A percentile compares a stretch with the other conserved stretches of the same genome.
phyloP scores from a whole-genome alignment of 441 rosid species.

The Eruca vesicaria region DNA sequence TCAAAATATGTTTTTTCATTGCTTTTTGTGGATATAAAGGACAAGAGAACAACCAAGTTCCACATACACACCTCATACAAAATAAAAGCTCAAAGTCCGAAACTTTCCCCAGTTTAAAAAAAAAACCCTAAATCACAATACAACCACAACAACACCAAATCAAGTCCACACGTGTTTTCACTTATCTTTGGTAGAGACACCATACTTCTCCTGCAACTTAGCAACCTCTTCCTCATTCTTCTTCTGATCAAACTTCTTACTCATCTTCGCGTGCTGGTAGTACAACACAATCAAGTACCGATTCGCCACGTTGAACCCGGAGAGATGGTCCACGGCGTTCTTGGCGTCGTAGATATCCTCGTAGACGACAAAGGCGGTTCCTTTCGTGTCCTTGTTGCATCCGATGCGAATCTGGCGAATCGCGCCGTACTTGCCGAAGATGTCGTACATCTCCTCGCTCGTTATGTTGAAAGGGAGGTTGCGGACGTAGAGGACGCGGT shows the following conservation, averaged over 20 bases:
- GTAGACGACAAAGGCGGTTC: constrained; percentile 90
- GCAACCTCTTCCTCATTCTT: constrained; percentile 91
- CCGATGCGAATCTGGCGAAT: constrained; percentile 95
- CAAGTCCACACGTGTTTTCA: too few relatives aligned
- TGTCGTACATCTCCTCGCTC: constrained; percentile 99
- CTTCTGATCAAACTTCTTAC: constrained; percentile 94
- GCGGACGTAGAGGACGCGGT: constrained; percentile 87
- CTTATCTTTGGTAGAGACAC: constrained; percentile 91
- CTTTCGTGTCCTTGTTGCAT: constrained; percentile 82
- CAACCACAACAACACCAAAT: too few relatives aligned
- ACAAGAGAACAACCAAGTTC: neutral
- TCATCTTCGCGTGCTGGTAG: constrained; percentile 96
- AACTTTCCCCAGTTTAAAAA: constrained; percentile 1
- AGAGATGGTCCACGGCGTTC: constrained; percentile 94
- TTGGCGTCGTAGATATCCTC: constrained; percentile 97
- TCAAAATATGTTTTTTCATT: neutral
- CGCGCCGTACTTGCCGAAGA: constrained; percentile 94
- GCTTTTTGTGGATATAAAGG: neutral
- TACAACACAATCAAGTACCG: constrained; percentile 84
- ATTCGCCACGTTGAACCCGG: constrained; percentile 96
- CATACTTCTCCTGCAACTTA: constrained; percentile 94
- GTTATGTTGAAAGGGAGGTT: constrained; percentile 97
- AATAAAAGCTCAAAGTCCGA: neutral
- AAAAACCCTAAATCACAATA: constrained; percentile 22
- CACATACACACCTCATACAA: too few relatives aligned